A percentile compares a stretch with the other conserved stretches of the same genome.
phyloP scores from a whole-genome alignment of 2,329 filamentous ascomycete species.

The Ophiostoma piceae region DNA sequence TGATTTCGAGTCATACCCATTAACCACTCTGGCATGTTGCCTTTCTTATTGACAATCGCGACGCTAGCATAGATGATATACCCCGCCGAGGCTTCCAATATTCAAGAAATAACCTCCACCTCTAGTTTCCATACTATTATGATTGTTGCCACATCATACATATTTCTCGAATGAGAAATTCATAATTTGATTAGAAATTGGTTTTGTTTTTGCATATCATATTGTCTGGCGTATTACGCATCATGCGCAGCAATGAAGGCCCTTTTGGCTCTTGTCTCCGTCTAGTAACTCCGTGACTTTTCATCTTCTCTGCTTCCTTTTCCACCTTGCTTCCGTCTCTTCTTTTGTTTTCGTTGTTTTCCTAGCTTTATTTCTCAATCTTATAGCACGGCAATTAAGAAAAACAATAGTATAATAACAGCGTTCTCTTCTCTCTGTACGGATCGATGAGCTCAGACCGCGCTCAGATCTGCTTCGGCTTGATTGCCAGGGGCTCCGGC shows the following conservation, averaged over 20 bases:
- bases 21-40: slow-evolving; percentile 17
- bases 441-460: neutral
- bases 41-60: neutral
- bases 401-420: neutral
- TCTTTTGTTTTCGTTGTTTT: too few species aligned
- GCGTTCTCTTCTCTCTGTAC: neutral
- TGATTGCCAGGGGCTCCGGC: neutral
- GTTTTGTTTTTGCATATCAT: too few species aligned
- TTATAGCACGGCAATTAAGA: too few species aligned
- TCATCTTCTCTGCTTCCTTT: neutral
- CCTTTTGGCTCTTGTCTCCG: neutral
- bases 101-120: too few species aligned
- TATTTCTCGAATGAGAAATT: neutral
- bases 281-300: neutral
- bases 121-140: neutral
- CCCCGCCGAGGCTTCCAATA: neutral
- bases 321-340: too few species aligned
- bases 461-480: neutral
- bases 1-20: slow-evolving; percentile 17
- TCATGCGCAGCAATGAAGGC: too few species aligned
- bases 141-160: neutral
- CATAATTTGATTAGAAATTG: neutral
- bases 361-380: too few species aligned
- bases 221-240: too few species aligned
- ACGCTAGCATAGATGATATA: neutral